Conservation (phyloP, 257 asterid species). For the Anisodus acutangulus region DNA sequence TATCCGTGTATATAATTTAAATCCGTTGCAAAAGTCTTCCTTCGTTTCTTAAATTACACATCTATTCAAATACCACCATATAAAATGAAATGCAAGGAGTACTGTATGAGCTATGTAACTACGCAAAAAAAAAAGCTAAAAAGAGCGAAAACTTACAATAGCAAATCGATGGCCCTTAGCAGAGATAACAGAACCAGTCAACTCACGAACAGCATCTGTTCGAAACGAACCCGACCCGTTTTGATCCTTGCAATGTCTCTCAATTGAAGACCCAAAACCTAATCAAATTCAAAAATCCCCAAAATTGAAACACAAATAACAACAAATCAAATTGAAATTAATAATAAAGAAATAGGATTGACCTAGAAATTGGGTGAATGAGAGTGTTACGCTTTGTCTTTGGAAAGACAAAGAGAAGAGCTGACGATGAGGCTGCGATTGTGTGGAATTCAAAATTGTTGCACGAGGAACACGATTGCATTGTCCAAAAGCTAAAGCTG, state of each 20-base stretch:
- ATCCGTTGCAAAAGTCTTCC: background rate
- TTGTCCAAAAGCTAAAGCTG: conserved; percentile 30
- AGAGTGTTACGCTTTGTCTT: conserved; percentile 6
- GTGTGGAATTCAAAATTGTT: background rate
- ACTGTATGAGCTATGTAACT: background rate
- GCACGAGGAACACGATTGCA: conserved; percentile 28
- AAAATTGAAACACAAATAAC: background rate
- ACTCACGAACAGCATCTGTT: conserved; percentile 65
- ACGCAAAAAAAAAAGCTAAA: background rate
- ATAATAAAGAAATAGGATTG: background rate
- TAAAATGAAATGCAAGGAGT: background rate
- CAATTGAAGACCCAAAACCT: conserved; percentile 49
- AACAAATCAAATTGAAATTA: background rate
- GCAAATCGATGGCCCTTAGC: conserved; percentile 79
- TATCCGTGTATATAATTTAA: background rate
- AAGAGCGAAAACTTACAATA: conserved; percentile 52
- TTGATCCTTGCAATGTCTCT: conserved; percentile 36
- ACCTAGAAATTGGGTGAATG: conserved; percentile 30
- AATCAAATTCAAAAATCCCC: conserved; percentile 1
- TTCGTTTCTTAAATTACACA: background rate
- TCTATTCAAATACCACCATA: background rate
- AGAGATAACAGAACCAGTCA: conserved; percentile 65
- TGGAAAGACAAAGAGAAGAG: conserved; percentile 1
- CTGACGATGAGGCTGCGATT: background rate
- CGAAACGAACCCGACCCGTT: conserved; percentile 38